Evolutionary conservation across 805 yeast species (phyloP), one percentile per base, ranked within the genome.

Genomic region (Cyberlindnera galapagoensis): DNA sequence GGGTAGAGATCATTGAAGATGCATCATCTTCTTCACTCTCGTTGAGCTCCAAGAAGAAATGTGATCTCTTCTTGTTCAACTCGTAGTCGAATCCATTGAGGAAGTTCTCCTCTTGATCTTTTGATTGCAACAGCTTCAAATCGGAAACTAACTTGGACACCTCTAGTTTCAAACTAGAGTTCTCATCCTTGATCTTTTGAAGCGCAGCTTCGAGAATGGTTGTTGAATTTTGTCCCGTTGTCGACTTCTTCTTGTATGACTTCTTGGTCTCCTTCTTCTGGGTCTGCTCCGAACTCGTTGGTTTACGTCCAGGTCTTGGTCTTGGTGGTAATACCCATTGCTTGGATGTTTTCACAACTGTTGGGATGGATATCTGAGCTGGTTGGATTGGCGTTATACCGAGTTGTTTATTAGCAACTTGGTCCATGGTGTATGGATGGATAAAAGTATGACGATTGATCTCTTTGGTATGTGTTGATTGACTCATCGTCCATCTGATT

Each of bases 241-340:
- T 23, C 18, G 35, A 16, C 28, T 40, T 43, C 36, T 34, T 40
- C 33, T 37, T 41, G 21, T 36, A 36, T n/a, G 35, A 24, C 39
- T 37, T 39, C 28, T 39, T 41, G 21, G 40, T 34, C 28, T 39
- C 41, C 36, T 40, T 38, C 59, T 84, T 84, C 32, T 30, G 32
- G 5, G 26, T 9, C 33, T 92, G 64, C 54, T 82, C 80, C 15
- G 77, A 70, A 0, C 84, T 81, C 1, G 35, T 50, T 4, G 76
- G 77, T 43, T 73, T 74, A 31, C 78, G 59, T 14, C 82, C 83
- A 0, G 83, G 82, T 43, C 82, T 79, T 17, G 94, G 92, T 43
- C 92, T 65, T 9, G 94, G 94, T 3, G 94, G 94, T 19, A 82
- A 60, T 7, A 80, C 87, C 88, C 92, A 85, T 49, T 75, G 77